Percentiles rank a stretch among this genome's conserved stretches.
These are phyloP conservation scores for Yamadazyma trypodendri DNA, from an alignment of 1,139 yeast genomes.

Conservation along the genomic window DNA sequence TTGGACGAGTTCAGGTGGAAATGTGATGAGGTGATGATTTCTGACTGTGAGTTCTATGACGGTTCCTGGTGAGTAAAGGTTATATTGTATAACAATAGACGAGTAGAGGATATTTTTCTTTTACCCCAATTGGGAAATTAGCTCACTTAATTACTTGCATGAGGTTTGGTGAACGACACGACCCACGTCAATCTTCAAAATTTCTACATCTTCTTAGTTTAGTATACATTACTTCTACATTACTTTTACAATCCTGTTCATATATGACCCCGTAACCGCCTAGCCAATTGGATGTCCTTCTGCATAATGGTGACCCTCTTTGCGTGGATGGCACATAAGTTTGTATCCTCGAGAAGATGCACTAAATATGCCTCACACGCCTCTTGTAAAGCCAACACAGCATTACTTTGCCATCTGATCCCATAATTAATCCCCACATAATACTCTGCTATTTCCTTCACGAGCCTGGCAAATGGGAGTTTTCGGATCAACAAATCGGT, in stretches of 20 bases:
- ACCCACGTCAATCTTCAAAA: not conserved
- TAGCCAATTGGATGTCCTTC: conserved; percentile 86
- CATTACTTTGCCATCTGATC: conserved; percentile 87
- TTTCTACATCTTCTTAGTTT: too few relatives aligned
- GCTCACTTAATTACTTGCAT: conserved; percentile 8
- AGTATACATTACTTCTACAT: not conserved
- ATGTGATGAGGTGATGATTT: too few relatives aligned
- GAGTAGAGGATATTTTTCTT: not conserved
- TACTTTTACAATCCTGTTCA: conserved; percentile 5
- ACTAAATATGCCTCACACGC: conserved; percentile 90
- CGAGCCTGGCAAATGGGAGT: conserved; percentile 87
- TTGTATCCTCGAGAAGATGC: conserved; percentile 85
- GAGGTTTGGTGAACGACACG: not conserved
- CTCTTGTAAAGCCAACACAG: conserved; percentile 85
- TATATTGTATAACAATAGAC: not conserved
- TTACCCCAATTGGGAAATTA: conserved; percentile 3
- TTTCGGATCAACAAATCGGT: conserved; percentile 78
- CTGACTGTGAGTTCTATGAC: too few relatives aligned
- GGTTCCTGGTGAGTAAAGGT: not conserved
- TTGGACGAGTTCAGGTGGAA: too few relatives aligned
- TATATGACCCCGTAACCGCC: conserved; percentile 73
- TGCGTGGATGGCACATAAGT: conserved; percentile 88
- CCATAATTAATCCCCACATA: conserved; percentile 59
- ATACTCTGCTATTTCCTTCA: conserved; percentile 77
- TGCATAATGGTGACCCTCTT: conserved; percentile 93